Evolutionary conservation across 2,329 filamentous ascomycete species (phyloP).

Genomic region (Neonectria coccinea): DNA sequence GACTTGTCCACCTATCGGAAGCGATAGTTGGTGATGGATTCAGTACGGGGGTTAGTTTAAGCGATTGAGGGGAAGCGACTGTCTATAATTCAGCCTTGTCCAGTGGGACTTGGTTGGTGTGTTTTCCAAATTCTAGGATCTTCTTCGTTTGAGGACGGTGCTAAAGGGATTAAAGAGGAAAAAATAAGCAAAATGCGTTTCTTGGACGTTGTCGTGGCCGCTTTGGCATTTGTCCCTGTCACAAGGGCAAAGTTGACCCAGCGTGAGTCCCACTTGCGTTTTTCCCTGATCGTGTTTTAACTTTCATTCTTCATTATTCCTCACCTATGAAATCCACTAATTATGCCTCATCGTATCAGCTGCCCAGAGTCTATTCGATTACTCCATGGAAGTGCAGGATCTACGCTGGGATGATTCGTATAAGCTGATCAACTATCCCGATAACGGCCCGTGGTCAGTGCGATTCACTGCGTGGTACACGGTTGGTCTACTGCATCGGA

Average conservation of each 20-base stretch:
- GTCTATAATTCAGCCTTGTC: constrained; percentile 1
- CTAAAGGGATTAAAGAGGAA: background rate
- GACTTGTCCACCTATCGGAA: constrained; percentile 6
- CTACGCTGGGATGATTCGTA: constrained; percentile 56
- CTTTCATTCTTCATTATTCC: constrained; percentile 4
- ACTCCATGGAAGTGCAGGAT: constrained; percentile 55
- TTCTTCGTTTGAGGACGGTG: background rate
- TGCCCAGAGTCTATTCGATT: constrained; percentile 54
- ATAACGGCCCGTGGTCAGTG: constrained; percentile 56
- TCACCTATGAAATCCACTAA: background rate
- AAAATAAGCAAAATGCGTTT: constrained; percentile 4
- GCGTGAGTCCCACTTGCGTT: background rate
- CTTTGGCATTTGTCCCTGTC: background rate
- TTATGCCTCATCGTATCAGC: constrained; percentile 30
- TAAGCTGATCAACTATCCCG: constrained; percentile 55
- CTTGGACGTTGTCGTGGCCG: background rate
- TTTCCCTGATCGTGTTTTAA: too few species aligned
- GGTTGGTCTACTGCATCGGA: constrained; percentile 52
- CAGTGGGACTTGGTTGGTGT: background rate
- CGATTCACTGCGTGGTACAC: constrained; percentile 59
- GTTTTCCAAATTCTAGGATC: background rate
- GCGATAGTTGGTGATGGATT: background rate
- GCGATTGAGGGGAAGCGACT: constrained; percentile 2
- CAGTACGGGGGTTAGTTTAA: background rate
- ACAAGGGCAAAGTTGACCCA: constrained; percentile 7